A percentile compares a stretch with the other conserved stretches of the same genome.
These are phyloP conservation scores for Inonotus obliquus DNA, from an alignment of 1,284 basidiomycete genomes.

Conservation along the genomic window DNA sequence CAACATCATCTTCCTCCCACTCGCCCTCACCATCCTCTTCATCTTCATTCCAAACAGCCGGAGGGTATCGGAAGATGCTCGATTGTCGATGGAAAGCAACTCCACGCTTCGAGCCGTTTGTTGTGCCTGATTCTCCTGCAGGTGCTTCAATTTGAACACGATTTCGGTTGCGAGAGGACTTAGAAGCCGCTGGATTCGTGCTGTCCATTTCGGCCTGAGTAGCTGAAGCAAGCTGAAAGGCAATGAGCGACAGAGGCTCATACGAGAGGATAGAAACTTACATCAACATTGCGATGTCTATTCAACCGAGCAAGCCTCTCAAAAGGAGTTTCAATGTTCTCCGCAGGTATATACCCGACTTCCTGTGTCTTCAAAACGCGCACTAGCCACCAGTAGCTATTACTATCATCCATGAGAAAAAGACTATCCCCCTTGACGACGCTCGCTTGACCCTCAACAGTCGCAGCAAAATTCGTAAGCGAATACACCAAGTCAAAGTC, in stretches of 20 bases:
- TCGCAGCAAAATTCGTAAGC: conserved; percentile 90
- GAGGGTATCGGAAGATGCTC: conserved; percentile 66
- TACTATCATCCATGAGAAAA: conserved; percentile 91
- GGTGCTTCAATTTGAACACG: conserved; percentile 13
- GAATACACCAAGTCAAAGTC: conserved; percentile 90
- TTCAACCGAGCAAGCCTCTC: conserved; percentile 94
- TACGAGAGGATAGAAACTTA: conserved; percentile 39
- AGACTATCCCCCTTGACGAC: conserved; percentile 95
- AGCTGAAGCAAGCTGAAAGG: conserved; percentile 60
- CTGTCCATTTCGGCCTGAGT: conserved; percentile 66
- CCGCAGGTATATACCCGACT: conserved; percentile 98
- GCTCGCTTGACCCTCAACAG: conserved; percentile 94
- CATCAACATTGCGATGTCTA: conserved; percentile 96
- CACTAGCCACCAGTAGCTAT: conserved; percentile 98
- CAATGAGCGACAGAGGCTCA: background rate
- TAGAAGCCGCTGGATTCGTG: conserved; percentile 35
- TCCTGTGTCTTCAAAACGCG: conserved; percentile 96
- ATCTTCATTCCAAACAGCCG: conserved; percentile 76
- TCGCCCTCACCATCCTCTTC: conserved; percentile 73
- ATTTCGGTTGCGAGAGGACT: conserved; percentile 22
- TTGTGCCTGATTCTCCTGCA: background rate
- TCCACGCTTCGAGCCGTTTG: conserved; percentile 17
- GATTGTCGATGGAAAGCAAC: conserved; percentile 60
- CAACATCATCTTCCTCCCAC: conserved; percentile 71
- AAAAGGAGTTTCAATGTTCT: conserved; percentile 99